Evolutionary conservation across 1,284 basidiomycete genomes (phyloP).

Genomic region (Austroboletus niveus): DNA sequence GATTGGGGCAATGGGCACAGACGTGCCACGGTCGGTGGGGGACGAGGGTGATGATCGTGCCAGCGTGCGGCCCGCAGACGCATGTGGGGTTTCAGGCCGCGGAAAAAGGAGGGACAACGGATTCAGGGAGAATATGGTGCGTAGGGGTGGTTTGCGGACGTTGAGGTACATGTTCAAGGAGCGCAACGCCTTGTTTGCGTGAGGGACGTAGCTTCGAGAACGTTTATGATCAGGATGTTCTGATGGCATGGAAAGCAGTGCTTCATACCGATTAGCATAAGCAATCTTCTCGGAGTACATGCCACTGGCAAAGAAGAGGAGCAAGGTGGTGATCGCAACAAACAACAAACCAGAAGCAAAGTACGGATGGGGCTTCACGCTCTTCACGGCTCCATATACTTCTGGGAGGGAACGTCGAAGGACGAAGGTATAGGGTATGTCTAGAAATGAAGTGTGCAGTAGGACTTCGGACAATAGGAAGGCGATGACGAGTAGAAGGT

Average conservation of each 20-base stretch:
- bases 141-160: slow-evolving; percentile 75
- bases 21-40: slow-evolving; percentile 29
- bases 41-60: slow-evolving; percentile 30
- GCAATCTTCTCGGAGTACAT: slow-evolving; percentile 96
- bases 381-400: slow-evolving; percentile 42
- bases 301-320: slow-evolving; percentile 95
- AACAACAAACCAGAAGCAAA: slow-evolving; percentile 75
- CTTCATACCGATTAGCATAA: slow-evolving; percentile 89
- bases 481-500: slow-evolving; percentile 66
- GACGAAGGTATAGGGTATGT: slow-evolving; percentile 57
- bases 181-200: slow-evolving; percentile 89
- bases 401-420: slow-evolving; percentile 51
- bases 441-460: slow-evolving; percentile 63
- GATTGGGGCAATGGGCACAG: slow-evolving; percentile 70
- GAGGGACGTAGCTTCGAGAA: slow-evolving; percentile 83
- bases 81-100: slow-evolving; percentile 36
- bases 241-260: slow-evolving; percentile 8
- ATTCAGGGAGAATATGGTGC: slow-evolving; percentile 59
- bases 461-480: slow-evolving; percentile 76
- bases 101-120: slow-evolving; percentile 66
- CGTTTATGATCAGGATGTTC: slow-evolving; percentile 14
- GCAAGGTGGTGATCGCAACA: slow-evolving; percentile 85
- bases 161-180: slow-evolving; percentile 98
- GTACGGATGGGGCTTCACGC: slow-evolving; percentile 62
- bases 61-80: slow-evolving; percentile 16